Conservation (phyloP, 2,329 filamentous ascomycete species). For the Beauveria australis region DNA sequence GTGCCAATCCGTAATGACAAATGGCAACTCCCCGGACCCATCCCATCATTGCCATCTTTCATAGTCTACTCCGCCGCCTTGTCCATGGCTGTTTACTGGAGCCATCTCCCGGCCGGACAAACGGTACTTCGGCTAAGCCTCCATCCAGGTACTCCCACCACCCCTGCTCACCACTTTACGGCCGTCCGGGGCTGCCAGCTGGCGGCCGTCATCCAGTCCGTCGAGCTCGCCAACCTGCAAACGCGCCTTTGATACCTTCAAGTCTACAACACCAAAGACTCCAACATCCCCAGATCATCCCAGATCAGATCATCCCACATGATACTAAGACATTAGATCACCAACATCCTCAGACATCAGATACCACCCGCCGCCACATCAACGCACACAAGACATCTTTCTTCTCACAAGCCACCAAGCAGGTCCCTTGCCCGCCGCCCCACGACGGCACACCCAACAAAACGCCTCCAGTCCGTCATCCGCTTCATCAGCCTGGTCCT, state of each 20-base stretch:
- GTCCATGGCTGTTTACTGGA: no score
- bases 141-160: not conserved
- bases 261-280: no score
- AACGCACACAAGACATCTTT: not conserved
- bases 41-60: not conserved
- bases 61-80: not conserved
- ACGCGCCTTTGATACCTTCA: not conserved
- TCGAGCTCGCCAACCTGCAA: not conserved
- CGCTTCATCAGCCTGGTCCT: not conserved
- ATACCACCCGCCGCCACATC: not conserved
- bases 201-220: not conserved
- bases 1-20: not conserved
- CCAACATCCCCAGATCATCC: no score
- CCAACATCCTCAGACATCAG: not conserved
- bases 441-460: not conserved
- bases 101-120: constrained; percentile 2
- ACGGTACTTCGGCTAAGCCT: constrained; percentile 6
- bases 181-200: constrained; percentile 2
- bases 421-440: not conserved
- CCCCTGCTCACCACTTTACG: not conserved
- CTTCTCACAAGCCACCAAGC: constrained; percentile 4
- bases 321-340: not conserved
- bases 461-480: not conserved
- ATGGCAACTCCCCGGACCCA: not conserved
- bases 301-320: not conserved